A percentile compares a stretch with the other conserved stretches of the same genome.
phyloP scores from a whole-genome alignment of 1,284 basidiomycete species.

The Ganoderma leucocontextum region DNA sequence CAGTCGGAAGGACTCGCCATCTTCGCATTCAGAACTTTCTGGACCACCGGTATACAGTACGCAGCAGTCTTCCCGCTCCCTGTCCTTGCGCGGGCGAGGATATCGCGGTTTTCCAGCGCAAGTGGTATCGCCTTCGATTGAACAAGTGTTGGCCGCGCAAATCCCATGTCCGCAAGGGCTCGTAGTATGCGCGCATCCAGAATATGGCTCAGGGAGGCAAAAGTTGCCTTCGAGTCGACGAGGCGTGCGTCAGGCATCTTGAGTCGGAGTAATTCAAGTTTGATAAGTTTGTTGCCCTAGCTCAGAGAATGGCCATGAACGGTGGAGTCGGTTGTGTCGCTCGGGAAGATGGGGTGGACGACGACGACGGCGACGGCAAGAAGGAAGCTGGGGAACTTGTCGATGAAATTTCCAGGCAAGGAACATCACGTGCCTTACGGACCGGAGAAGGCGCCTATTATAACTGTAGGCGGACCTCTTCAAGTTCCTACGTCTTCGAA shows the following conservation, averaged over 20 bases:
- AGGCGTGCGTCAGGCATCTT: conserved; percentile 52
- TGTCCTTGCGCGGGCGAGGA: conserved; percentile 93
- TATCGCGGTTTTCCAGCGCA: conserved; percentile 90
- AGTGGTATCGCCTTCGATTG: conserved; percentile 87
- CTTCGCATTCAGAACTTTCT: conserved; percentile 89
- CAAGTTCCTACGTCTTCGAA: no score
- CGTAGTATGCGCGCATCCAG: conserved; percentile 81
- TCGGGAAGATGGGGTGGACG: neutral
- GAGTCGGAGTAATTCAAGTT: neutral
- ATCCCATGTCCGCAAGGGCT: conserved; percentile 83
- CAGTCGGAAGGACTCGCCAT: conserved; percentile 58
- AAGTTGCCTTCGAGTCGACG: conserved; percentile 63
- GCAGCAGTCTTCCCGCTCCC: conserved; percentile 98
- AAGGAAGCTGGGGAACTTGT: neutral
- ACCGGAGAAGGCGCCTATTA: no score
- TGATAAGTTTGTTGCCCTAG: neutral
- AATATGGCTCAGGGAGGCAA: conserved; percentile 74
- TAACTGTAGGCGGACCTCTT: no score
- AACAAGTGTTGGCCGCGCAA: conserved; percentile 84
- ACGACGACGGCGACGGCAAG: neutral
- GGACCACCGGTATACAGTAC: conserved; percentile 91
- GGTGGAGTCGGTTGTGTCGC: neutral
- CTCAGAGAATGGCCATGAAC: neutral
- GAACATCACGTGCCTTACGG: neutral
- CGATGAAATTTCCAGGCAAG: neutral